Conservation (phyloP, 2,329 filamentous ascomycete species). For the Phoma herbarum region DNA sequence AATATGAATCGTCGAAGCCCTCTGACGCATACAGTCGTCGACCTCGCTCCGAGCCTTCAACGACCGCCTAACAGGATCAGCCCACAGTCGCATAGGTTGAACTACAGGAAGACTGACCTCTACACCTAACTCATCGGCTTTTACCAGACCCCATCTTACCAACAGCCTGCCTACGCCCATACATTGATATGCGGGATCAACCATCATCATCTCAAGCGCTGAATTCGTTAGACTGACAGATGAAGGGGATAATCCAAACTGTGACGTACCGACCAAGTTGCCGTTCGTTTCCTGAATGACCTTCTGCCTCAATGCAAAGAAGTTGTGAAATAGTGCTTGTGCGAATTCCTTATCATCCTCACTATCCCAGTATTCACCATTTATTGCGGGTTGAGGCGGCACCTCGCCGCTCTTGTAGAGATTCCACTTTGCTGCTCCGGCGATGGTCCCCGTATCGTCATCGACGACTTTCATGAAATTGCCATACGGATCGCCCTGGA, state of each 20-base stretch:
- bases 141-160: slow-evolving; percentile 14
- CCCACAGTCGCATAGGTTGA: no score
- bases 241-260: not conserved
- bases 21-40: slow-evolving; percentile 17
- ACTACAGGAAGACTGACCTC: slow-evolving; percentile 17
- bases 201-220: slow-evolving; percentile 22
- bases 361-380: slow-evolving; percentile 20
- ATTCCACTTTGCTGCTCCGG: slow-evolving; percentile 25
- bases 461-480: slow-evolving; percentile 22
- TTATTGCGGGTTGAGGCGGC: slow-evolving; percentile 14
- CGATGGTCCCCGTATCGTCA: slow-evolving; percentile 2
- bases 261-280: slow-evolving; percentile 11
- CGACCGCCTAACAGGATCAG: slow-evolving; percentile 10
- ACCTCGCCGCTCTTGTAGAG: slow-evolving; percentile 16
- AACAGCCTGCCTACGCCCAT: slow-evolving; percentile 16
- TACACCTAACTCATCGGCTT: slow-evolving; percentile 20
- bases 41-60: slow-evolving; percentile 18
- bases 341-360: slow-evolving; percentile 22
- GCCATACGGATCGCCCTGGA: slow-evolving; percentile 6
- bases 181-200: slow-evolving; percentile 14
- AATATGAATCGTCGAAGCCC: slow-evolving; percentile 11
- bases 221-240: not conserved
- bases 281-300: slow-evolving; percentile 16
- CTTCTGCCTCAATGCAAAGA: slow-evolving; percentile 20
- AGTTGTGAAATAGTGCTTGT: slow-evolving; percentile 11